Conservation (phyloP, 192 early-diverging fungal species). For the Entomortierella beljakovae region DNA sequence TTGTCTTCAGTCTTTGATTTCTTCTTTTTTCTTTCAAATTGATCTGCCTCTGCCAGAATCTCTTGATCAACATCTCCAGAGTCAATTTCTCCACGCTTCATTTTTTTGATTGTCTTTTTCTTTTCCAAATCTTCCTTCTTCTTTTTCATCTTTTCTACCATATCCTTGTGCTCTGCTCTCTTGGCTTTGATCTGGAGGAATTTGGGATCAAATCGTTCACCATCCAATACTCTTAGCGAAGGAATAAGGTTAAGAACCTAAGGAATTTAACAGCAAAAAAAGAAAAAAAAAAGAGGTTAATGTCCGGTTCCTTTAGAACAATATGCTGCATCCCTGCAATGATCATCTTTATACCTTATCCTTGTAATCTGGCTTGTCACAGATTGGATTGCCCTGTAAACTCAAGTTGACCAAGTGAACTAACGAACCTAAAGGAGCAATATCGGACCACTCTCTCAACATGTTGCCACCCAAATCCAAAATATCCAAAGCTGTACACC, state of each 20-base stretch:
- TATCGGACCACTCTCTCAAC: constrained; percentile 69
- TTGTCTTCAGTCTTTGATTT: constrained; percentile 15
- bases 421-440: constrained; percentile 64
- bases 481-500: constrained; percentile 69
- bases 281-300: too few species aligned
- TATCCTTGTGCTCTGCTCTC: constrained; percentile 59
- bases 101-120: constrained; percentile 50
- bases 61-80: constrained; percentile 25
- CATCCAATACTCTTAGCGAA: constrained; percentile 77
- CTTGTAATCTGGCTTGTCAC: constrained; percentile 61
- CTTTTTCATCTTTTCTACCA: constrained; percentile 60
- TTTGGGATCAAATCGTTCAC: constrained; percentile 77
- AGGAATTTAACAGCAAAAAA: not conserved
- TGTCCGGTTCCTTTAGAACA: too few species aligned
- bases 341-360: constrained; percentile 55
- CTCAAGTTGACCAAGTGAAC: constrained; percentile 72
- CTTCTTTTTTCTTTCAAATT: constrained; percentile 44
- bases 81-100: constrained; percentile 46
- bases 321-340: too few species aligned
- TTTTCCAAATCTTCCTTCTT: constrained; percentile 61
- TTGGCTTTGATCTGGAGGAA: constrained; percentile 78
- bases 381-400: constrained; percentile 76
- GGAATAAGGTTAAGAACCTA: constrained; percentile 69
- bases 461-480: constrained; percentile 82
- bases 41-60: constrained; percentile 20